These are phyloP conservation scores for Chaetothyriales sp. DNA, from an alignment of 2,329 filamentous ascomycete genomes.

Conservation along the genomic window DNA sequence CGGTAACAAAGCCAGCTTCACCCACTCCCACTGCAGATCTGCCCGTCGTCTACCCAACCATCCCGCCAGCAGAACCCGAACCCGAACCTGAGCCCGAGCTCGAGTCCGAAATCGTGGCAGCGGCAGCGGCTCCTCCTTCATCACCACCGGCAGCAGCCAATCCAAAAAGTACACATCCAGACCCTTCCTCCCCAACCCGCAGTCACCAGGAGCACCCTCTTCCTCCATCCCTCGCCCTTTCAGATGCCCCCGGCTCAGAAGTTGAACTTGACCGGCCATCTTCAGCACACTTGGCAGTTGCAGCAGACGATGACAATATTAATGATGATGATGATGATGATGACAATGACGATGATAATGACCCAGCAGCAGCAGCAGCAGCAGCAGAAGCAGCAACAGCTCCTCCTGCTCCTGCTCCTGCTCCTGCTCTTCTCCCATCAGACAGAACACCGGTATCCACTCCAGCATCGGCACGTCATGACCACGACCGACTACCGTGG, in stretches of 20 bases:
- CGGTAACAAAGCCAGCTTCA: background rate
- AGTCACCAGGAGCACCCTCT: background rate
- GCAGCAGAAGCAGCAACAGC: no score
- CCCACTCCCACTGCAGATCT: background rate
- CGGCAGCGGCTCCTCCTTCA: slow-evolving; percentile 3
- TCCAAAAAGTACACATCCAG: slow-evolving; percentile 2
- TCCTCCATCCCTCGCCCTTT: slow-evolving; percentile 39
- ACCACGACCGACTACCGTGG: slow-evolving; percentile 44
- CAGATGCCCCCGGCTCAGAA: slow-evolving; percentile 50
- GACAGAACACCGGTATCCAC: slow-evolving; percentile 34
- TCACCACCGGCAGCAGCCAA: slow-evolving; percentile 8
- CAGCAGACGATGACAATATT: no score
- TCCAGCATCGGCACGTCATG: slow-evolving; percentile 38
- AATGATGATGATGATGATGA: no score
- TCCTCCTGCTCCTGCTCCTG: no score
- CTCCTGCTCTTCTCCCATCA: slow-evolving; percentile 21
- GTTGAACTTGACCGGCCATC: slow-evolving; percentile 67
- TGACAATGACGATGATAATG: no score
- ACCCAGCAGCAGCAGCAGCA: no score
- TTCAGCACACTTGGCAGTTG: slow-evolving; percentile 21
- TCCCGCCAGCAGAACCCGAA: background rate
- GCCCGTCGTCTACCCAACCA: background rate
- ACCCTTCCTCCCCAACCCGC: slow-evolving; percentile 8
- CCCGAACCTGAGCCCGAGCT: background rate
- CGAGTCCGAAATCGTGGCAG: background rate